A percentile compares a stretch with the other conserved stretches of the same genome.
phyloP scores from a whole-genome alignment of 2,329 filamentous ascomycete genomes.

The Phoma sp. region DNA sequence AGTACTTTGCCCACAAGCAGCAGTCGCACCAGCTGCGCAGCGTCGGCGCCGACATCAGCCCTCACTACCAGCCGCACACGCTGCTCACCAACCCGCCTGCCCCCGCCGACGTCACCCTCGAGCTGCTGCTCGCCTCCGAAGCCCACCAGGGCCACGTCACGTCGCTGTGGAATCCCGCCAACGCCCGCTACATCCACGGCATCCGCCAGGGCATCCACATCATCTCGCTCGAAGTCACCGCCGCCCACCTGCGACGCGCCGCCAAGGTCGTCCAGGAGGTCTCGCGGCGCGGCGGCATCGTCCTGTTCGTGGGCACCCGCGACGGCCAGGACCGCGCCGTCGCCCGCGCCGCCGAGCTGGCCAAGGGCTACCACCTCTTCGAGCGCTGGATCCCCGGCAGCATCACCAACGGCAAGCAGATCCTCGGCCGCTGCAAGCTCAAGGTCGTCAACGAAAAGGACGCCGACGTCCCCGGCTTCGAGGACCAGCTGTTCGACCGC shows the following conservation, averaged over 20 bases:
- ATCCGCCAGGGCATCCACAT: constrained; percentile 89
- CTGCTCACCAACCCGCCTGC: constrained; percentile 76
- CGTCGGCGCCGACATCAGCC: constrained; percentile 51
- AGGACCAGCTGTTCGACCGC: constrained; percentile 68
- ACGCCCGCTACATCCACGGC: constrained; percentile 93
- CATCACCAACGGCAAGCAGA: constrained; percentile 92
- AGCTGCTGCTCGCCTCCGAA: constrained; percentile 70
- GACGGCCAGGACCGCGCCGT: constrained; percentile 82
- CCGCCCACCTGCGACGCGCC: constrained; percentile 87
- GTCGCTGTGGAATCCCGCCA: constrained; percentile 92
- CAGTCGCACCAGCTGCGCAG: constrained; percentile 48
- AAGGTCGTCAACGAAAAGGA: constrained; percentile 83
- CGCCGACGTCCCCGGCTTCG: constrained; percentile 67
- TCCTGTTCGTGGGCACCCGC: constrained; percentile 90
- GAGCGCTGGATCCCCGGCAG: constrained; percentile 90
- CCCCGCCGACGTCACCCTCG: constrained; percentile 83
- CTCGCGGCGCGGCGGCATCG: constrained; percentile 78
- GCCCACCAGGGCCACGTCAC: constrained; percentile 81
- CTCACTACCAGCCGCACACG: constrained; percentile 70
- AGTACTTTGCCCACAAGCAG: constrained; percentile 54
- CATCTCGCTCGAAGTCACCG: constrained; percentile 88
- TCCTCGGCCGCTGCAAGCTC: constrained; percentile 73
- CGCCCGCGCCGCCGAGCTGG: constrained; percentile 78
- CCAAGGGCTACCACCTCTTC: constrained; percentile 85
- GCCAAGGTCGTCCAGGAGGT: constrained; percentile 93